Evolutionary conservation across 352 stramenopile genomes (phyloP).

Genomic region (Phytophthora nicotianae): DNA sequence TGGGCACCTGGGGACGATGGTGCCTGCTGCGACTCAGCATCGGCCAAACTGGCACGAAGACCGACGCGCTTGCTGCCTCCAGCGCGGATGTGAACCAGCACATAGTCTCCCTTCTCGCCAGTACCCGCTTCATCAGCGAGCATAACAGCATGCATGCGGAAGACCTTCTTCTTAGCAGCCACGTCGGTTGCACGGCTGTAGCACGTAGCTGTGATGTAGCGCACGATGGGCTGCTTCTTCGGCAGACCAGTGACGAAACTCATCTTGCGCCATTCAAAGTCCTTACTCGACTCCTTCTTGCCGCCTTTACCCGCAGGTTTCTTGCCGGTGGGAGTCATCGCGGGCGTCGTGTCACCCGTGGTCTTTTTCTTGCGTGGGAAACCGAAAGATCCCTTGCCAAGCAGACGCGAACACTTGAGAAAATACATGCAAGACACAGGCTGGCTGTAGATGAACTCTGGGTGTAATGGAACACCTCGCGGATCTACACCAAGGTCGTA

Average conservation of each 20-base stretch:
- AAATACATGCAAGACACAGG: constrained; percentile 83
- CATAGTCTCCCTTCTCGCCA: constrained; percentile 57
- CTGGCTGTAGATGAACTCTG: constrained; percentile 80
- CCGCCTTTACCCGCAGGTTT: constrained; percentile 21
- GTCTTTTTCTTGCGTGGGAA: constrained; percentile 70
- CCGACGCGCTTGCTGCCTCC: constrained; percentile 74
- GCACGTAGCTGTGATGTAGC: constrained; percentile 81
- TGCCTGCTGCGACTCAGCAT: constrained; percentile 24
- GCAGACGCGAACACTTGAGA: constrained; percentile 57
- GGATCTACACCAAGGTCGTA: constrained; percentile 78
- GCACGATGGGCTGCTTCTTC: constrained; percentile 75
- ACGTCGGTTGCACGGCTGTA: constrained; percentile 65
- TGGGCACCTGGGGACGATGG: constrained; percentile 25
- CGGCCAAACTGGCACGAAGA: constrained; percentile 44
- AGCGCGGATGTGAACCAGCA: constrained; percentile 78
- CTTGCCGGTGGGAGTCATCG: constrained; percentile 23
- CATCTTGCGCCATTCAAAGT: constrained; percentile 87
- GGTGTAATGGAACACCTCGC: constrained; percentile 70
- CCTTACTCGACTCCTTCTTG: constrained; percentile 65
- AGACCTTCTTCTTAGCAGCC: constrained; percentile 74
- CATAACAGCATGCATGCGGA: constrained; percentile 85
- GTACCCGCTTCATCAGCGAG: constrained; percentile 52
- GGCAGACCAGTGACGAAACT: constrained; percentile 80
- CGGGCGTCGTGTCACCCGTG: constrained; percentile 9
- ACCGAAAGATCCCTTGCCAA: constrained; percentile 74